Evolutionary conservation across 192 early-diverging fungal genomes (phyloP).

Genomic region (Ramicandelaber brevisporus): DNA sequence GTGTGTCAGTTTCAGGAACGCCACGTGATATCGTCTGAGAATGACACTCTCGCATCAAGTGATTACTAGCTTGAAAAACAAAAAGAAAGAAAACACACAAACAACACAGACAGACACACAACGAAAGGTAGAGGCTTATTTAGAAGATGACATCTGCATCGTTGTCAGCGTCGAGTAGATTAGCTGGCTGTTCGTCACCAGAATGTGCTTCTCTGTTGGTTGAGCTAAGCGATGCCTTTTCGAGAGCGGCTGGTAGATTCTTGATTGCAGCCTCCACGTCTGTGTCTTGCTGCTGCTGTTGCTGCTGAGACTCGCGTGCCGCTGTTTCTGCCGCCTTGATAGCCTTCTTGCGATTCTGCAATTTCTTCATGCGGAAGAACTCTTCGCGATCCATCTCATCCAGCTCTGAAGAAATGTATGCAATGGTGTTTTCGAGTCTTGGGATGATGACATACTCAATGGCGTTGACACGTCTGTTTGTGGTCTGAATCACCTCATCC

Average conservation of each 20-base stretch:
- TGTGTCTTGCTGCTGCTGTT: constrained; percentile 8
- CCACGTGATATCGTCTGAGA: too few relatives aligned
- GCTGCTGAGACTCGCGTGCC: constrained; percentile 16
- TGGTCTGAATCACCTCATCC: constrained; percentile 98
- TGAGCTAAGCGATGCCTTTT: not conserved
- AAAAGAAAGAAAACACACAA: too few relatives aligned
- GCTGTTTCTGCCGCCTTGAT: constrained; percentile 29
- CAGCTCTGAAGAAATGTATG: constrained; percentile 83
- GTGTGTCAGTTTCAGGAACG: too few relatives aligned
- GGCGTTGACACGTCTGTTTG: constrained; percentile 96
- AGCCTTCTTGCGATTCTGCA: constrained; percentile 96
- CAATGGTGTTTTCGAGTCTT: constrained; percentile 92
- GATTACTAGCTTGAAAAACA: too few relatives aligned
- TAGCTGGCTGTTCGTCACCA: constrained; percentile 4
- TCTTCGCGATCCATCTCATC: constrained; percentile 98
- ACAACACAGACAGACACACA: too few relatives aligned
- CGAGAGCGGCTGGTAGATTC: constrained; percentile 1
- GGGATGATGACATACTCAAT: constrained; percentile 99
- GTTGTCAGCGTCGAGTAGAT: constrained; percentile 16
- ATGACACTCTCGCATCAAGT: too few relatives aligned
- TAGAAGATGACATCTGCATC: constrained; percentile 35
- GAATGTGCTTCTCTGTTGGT: not conserved
- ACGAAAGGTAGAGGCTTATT: too few relatives aligned
- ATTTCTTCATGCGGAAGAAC: constrained; percentile 95
- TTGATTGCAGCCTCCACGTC: constrained; percentile 1